Evolutionary conservation across 2,329 filamentous ascomycete genomes (phyloP), one percentile per base, ranked within the genome.

Genomic region (Pestalotiopsis sp.): DNA sequence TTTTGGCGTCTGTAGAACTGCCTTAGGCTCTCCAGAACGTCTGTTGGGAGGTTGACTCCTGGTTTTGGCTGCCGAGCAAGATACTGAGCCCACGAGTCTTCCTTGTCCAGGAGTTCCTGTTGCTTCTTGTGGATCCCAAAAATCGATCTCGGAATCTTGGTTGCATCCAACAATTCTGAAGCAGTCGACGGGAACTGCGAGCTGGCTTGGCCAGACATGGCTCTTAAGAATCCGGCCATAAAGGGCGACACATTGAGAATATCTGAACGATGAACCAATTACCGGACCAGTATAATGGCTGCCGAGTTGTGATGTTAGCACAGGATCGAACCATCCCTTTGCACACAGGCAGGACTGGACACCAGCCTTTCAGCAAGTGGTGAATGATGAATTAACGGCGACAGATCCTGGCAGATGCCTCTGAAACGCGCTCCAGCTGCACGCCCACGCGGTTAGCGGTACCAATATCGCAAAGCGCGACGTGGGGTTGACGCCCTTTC

Each of bases 91-190:
- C 80, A 82, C 6, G 80, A 85, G 17, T 83, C 79, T 5, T 77
- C 70, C 12, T 80, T 75, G 5, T 83, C 80, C 1, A 91, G 77
- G 4, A 91, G 77, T 9, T 78, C 72, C 58, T 77, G 74, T 72
- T 91, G 89, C 17, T 85, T 80, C 31, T 75, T 78, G 1, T 85
- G 81, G 65, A 88, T 84, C 27, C 73, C 78, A 39, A 85, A 75
- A 71, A 86, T 82, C 58, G 73, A 77, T 20, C 77, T 78, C 38
- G 78, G 76, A 66, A 88, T 82, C 20, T 72, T 77, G 39, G 74
- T 76, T 20, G 76, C 68, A 63, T 74, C 77, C 62, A 79, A n/a
- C 41, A 76, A 20, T 38, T 75, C 72, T 3, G 71, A 70, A 12
- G 71, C 70, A 63, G 72, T 73, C 7, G 68, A 69, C 5, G 68